A percentile compares a stretch with the other conserved stretches of the same genome.
These are phyloP conservation scores for Penicillium janthinellum DNA, from an alignment of 2,329 filamentous ascomycete species.

Conservation along the genomic window DNA sequence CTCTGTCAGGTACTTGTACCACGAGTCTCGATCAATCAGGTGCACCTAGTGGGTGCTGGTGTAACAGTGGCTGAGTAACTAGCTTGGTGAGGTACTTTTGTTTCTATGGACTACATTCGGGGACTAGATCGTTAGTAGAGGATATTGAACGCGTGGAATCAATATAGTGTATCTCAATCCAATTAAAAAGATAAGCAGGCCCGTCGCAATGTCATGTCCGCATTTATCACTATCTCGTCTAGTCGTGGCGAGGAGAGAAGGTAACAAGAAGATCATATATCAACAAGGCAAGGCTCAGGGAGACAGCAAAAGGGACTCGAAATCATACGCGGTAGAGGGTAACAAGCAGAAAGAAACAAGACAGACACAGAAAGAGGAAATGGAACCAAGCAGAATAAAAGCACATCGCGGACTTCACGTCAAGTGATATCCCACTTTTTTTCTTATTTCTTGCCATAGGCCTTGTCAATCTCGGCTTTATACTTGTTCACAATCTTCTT, in stretches of 20 bases:
- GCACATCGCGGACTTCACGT: slow-evolving; percentile 6
- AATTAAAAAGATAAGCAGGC: not conserved
- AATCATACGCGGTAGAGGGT: slow-evolving; percentile 21
- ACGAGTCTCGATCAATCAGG: slow-evolving; percentile 8
- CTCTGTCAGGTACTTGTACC: slow-evolving; percentile 15
- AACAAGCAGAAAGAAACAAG: slow-evolving; percentile 10
- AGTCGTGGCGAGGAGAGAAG: slow-evolving; percentile 14
- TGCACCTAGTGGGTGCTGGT: slow-evolving; percentile 6
- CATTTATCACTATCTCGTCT: slow-evolving; percentile 24
- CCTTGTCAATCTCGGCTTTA: slow-evolving; percentile 62
- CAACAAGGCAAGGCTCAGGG: slow-evolving; percentile 12
- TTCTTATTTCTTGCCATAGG: slow-evolving; percentile 55
- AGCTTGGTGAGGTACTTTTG: slow-evolving; percentile 7
- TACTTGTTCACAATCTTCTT: slow-evolving; percentile 66
- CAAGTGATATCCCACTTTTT: slow-evolving; percentile 1
- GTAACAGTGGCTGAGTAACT: slow-evolving; percentile 20
- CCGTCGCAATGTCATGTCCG: slow-evolving; percentile 17
- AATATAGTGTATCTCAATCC: not conserved
- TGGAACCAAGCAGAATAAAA: not conserved
- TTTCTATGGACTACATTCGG: not conserved
- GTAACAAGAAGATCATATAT: slow-evolving; percentile 17
- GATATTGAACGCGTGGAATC: not conserved
- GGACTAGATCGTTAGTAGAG: not conserved
- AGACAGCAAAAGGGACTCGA: slow-evolving; percentile 12
- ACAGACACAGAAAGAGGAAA: not conserved